Base-by-base conservation (phyloP, 1,284 basidiomycete genomes). In the Ganoderma multipileum region DNA sequence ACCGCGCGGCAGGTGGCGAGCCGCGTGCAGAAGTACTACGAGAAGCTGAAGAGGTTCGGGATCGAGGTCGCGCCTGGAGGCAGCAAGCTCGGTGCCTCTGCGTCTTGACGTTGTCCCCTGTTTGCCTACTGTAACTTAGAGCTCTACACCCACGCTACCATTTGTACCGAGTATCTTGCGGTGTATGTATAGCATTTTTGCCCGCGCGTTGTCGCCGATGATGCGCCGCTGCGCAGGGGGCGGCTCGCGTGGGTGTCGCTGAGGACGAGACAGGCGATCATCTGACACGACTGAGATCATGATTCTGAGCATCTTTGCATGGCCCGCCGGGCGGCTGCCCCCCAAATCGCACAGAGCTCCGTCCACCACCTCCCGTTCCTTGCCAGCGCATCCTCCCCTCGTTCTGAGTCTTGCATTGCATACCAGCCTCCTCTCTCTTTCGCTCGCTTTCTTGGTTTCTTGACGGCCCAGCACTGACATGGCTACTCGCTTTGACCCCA, bases 1-100 rank as follows among this genome's bases (percentile, higher is more conserved):
- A 94, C 92, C 3, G 88, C 93, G 9, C 82, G 92, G 68, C 93
- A 94, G 79, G 93, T 94, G n/a, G 91, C 92, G 33, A 93, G 91
- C 80, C 86, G 93, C 26, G 93, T 94, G 63, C 93, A 94, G 75
- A 94, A 94, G 79, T 94, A 93, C 79, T 91, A 92, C 77, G 91
- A 92, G 76, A 94, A 94, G 81, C 78, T 94, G 78, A 93, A 90
- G 79, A 85, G 86, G 73, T 93, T 89, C 77, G 92, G 92, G 38
- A 76, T 87, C 23, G 80, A 82, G 36, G 75, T 80, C 11, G 52
- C 14, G 11, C 28, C 26, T 3, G 77, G 70, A 41, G 70, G 68
- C 55, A 72, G 67, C 59, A 76, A 74, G 42, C 59, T 41, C 4
- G 64, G 55, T 6, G 66, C 65, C 38, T 26, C n/a, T 23, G 47